phyloP scores from a whole-genome alignment of 116 monocot genomes.

The Papilionanthe hybrid region DNA sequence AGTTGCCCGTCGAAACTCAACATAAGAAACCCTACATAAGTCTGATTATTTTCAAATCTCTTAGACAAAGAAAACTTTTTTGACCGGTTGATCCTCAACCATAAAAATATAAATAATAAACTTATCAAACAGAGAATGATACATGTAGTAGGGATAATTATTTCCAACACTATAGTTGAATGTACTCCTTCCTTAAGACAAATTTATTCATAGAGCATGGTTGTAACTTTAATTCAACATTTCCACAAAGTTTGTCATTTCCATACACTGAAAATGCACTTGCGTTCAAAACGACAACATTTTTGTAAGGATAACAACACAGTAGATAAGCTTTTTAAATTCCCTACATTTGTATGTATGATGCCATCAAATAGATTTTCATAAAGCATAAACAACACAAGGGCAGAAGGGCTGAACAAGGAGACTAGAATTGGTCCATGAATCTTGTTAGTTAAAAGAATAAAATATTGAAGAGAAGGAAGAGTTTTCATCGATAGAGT shows the following conservation, averaged over 20 bases:
- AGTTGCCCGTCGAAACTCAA: neutral
- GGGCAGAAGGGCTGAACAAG: no score
- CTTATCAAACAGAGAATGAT: no score
- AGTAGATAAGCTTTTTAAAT: no score
- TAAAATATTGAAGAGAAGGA: neutral
- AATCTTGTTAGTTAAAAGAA: conserved; percentile 24
- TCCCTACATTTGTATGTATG: no score
- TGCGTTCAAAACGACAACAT: conserved; percentile 26
- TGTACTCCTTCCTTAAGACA: neutral
- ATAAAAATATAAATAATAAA: no score
- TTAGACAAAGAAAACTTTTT: no score
- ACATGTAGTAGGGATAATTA: no score
- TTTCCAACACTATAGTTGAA: no score
- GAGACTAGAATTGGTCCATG: conserved; percentile 32
- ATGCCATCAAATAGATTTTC: conserved; percentile 4
- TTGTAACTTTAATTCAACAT: conserved; percentile 18
- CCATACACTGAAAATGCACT: conserved; percentile 28
- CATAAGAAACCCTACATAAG: no score
- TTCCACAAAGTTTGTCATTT: conserved; percentile 37
- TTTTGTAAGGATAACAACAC: neutral
- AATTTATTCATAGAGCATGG: conserved; percentile 4
- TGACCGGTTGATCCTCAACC: no score
- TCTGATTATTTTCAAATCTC: no score
- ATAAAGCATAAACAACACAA: no score
- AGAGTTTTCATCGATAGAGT: neutral